phyloP scores from a whole-genome alignment of 208 protist genomes.

The Acanthamoeba quina region DNA sequence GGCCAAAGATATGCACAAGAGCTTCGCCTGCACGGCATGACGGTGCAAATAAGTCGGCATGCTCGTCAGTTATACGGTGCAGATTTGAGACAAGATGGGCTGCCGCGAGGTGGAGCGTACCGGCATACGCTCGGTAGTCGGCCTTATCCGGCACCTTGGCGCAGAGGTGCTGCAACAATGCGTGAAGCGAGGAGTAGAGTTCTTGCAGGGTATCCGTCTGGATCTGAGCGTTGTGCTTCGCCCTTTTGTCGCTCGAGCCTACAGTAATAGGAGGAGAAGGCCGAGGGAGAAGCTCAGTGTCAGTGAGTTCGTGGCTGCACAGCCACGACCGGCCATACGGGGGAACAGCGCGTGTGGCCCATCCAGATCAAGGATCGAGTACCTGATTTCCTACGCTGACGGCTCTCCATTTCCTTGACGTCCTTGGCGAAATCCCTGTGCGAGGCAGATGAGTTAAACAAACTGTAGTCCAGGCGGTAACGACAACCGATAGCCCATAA shows the following conservation, averaged over 20 bases:
- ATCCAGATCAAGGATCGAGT: no score
- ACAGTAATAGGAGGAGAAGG: background rate
- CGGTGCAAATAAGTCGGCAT: background rate
- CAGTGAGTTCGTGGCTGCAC: background rate
- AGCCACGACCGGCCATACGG: no score
- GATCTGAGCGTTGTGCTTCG: constrained; percentile 30
- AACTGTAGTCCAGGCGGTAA: no score
- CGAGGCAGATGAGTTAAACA: no score
- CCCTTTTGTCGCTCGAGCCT: background rate
- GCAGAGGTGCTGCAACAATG: constrained; percentile 61
- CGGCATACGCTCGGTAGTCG: constrained; percentile 26
- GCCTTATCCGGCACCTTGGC: constrained; percentile 69
- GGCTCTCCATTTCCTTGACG: constrained; percentile 62
- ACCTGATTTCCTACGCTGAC: background rate
- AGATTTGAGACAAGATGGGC: background rate
- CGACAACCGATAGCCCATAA: background rate
- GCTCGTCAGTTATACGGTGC: background rate
- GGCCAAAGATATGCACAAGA: constrained; percentile 15
- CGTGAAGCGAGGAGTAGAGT: constrained; percentile 54
- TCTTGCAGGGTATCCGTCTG: constrained; percentile 21
- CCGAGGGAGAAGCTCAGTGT: background rate
- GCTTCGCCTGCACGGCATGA: constrained; percentile 22
- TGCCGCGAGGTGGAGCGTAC: background rate
- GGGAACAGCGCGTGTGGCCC: no score
- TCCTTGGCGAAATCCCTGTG: background rate